These are phyloP conservation scores for Thelonectria blattea DNA, from an alignment of 2,329 filamentous ascomycete species.

Conservation along the genomic window DNA sequence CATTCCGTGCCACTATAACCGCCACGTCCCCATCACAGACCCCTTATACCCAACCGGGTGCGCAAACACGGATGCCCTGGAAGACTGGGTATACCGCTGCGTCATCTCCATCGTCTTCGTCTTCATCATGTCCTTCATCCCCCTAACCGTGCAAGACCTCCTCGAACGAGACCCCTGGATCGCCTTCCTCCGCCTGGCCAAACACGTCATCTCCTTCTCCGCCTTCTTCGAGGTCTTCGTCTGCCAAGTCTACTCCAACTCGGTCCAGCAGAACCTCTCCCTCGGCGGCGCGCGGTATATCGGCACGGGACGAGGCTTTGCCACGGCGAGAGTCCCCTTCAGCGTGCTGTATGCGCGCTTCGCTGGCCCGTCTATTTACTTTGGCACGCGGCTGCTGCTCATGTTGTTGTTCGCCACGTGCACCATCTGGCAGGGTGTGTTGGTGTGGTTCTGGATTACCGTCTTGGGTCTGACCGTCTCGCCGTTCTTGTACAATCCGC, in stretches of 20 bases:
- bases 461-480: conserved; percentile 87
- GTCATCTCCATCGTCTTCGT: conserved; percentile 98
- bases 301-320: conserved; percentile 98
- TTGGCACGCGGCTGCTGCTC: conserved; percentile 85
- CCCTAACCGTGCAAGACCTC: conserved; percentile 90
- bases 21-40: conserved; percentile 86
- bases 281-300: conserved; percentile 98
- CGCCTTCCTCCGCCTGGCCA: conserved; percentile 86
- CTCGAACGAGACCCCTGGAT: conserved; percentile 95
- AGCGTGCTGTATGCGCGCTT: conserved; percentile 97
- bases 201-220: conserved; percentile 93
- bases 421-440: conserved; percentile 87
- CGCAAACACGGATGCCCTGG: conserved; percentile 82
- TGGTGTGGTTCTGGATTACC: conserved; percentile 97
- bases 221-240: conserved; percentile 99
- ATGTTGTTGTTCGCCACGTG: conserved; percentile 94
- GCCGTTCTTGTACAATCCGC: conserved; percentile 97
- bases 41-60: conserved; percentile 86
- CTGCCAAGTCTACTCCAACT: conserved; percentile 97
- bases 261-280: conserved; percentile 90
- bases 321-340: conserved; percentile 98
- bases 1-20: conserved; percentile 85
- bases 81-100: conserved; percentile 93
- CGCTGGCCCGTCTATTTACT: conserved; percentile 94
- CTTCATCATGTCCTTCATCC: conserved; percentile 96